phyloP scores from a whole-genome alignment of 2,329 filamentous ascomycete genomes.

The Akanthomyces uredinophilus region DNA sequence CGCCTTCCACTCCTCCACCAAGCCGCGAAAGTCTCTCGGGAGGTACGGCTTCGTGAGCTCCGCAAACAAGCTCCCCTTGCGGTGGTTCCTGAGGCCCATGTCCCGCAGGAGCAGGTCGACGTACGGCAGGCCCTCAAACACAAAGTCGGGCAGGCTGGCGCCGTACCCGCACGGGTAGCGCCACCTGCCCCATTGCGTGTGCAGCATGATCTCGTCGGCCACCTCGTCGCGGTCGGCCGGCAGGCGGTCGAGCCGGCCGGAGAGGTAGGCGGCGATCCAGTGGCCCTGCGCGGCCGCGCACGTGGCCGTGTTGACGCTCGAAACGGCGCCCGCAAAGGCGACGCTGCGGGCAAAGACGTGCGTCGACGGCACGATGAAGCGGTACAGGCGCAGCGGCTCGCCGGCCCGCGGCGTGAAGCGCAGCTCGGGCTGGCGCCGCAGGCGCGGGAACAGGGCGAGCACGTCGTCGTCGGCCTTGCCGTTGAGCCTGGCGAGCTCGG shows the following conservation, averaged over 20 bases:
- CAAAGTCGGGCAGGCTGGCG: constrained; percentile 47
- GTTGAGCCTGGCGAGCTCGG: neutral
- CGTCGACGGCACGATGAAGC: constrained; percentile 23
- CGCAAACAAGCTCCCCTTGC: constrained; percentile 16
- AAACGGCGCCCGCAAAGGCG: constrained; percentile 30
- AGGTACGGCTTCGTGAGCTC: constrained; percentile 17
- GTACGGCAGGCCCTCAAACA: constrained; percentile 57
- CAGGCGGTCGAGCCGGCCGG: constrained; percentile 37
- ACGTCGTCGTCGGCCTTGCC: constrained; percentile 19
- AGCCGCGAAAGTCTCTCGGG: constrained; percentile 22
- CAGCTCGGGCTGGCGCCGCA: constrained; percentile 19
- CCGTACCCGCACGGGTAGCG: constrained; percentile 39
- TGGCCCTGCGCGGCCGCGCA: constrained; percentile 37
- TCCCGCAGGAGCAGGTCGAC: constrained; percentile 22
- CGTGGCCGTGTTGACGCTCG: constrained; percentile 29
- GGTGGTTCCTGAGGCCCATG: constrained; percentile 16
- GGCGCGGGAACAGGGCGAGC: constrained; percentile 19
- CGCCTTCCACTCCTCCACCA: constrained; percentile 26
- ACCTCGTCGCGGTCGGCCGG: constrained; percentile 27
- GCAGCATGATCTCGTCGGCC: constrained; percentile 41
- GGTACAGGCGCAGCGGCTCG: constrained; percentile 23
- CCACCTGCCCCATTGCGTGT: constrained; percentile 47
- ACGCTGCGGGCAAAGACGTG: constrained; percentile 23
- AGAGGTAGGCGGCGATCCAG: constrained; percentile 55
- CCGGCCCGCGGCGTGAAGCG: constrained; percentile 18